These are phyloP conservation scores for Tricholoma matsutake DNA, from an alignment of 768 basidiomycete species.

Conservation along the genomic window DNA sequence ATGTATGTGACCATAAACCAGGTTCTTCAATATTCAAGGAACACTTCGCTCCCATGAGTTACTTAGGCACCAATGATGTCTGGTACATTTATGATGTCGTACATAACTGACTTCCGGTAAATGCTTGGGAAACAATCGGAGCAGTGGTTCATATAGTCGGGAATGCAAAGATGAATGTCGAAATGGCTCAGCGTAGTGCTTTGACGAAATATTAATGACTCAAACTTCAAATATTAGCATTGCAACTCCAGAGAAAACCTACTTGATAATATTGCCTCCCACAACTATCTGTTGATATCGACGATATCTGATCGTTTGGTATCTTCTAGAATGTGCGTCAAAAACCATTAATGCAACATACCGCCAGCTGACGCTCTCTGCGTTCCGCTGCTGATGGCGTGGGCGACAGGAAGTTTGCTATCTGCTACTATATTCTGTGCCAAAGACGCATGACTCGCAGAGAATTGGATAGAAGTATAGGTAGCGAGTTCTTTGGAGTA, in stretches of 20 bases:
- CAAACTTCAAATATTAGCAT: background rate
- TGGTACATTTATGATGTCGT: too few relatives aligned
- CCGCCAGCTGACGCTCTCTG: background rate
- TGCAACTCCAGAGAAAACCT: background rate
- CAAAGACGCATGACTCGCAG: constrained; percentile 33
- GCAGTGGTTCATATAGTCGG: too few relatives aligned
- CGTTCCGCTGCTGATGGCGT: constrained; percentile 16
- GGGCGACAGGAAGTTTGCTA: constrained; percentile 35
- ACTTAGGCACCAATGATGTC: too few relatives aligned
- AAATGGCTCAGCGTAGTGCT: background rate
- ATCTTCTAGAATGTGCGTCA: background rate
- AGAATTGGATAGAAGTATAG: constrained; percentile 47
- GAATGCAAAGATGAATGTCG: background rate
- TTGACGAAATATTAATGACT: background rate
- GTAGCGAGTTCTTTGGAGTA: constrained; percentile 48
- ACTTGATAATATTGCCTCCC: background rate
- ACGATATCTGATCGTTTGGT: background rate
- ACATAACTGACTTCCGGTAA: too few relatives aligned
- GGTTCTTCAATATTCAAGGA: too few relatives aligned
- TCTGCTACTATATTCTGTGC: constrained; percentile 31
- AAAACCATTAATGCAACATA: background rate
- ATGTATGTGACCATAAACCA: too few relatives aligned
- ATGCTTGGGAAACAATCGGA: too few relatives aligned
- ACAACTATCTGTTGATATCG: background rate
- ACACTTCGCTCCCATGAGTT: too few relatives aligned